phyloP scores from a whole-genome alignment of 2,329 filamentous ascomycete genomes.

The Alternaria sp. region DNA sequence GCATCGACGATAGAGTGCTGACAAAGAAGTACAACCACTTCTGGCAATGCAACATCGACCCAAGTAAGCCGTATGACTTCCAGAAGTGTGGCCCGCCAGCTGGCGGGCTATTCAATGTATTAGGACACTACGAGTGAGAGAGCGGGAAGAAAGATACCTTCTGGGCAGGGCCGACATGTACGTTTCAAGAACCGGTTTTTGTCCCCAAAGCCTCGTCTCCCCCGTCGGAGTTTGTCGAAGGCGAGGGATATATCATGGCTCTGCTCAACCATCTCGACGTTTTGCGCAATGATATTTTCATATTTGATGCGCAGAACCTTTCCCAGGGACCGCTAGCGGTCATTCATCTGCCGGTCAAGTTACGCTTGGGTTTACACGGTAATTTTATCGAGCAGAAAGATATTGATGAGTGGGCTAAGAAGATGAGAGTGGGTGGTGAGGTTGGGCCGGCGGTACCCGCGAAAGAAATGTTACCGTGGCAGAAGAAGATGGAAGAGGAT shows the following conservation, averaged over 20 bases:
- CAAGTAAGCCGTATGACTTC: constrained; percentile 41
- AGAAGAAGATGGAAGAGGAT: constrained; percentile 37
- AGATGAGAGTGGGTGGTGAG: constrained; percentile 38
- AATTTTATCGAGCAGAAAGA: constrained; percentile 46
- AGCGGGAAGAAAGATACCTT: constrained; percentile 45
- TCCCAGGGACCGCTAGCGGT: constrained; percentile 52
- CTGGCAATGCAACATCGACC: constrained; percentile 54
- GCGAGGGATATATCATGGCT: constrained; percentile 61
- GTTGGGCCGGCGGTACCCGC: constrained; percentile 38
- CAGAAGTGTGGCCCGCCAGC: constrained; percentile 45
- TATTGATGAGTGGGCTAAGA: constrained; percentile 42
- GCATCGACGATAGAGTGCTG: constrained; percentile 57
- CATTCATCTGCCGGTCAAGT: constrained; percentile 52
- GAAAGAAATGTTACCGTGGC: constrained; percentile 40
- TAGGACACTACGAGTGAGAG: constrained; percentile 47
- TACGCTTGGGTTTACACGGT: constrained; percentile 45
- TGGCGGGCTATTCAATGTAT: constrained; percentile 45
- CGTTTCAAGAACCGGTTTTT: constrained; percentile 65
- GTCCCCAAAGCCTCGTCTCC: constrained; percentile 56
- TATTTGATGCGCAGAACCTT: constrained; percentile 55
- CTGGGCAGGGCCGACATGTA: constrained; percentile 51
- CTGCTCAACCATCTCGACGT: constrained; percentile 56
- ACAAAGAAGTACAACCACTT: constrained; percentile 53
- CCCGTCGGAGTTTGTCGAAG: constrained; percentile 47
- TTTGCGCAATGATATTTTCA: constrained; percentile 52